Evolutionary conservation across 2,329 filamentous ascomycete genomes (phyloP), one percentile per base, ranked within the genome.

Genomic region (Pseudopyricularia cyperi): DNA sequence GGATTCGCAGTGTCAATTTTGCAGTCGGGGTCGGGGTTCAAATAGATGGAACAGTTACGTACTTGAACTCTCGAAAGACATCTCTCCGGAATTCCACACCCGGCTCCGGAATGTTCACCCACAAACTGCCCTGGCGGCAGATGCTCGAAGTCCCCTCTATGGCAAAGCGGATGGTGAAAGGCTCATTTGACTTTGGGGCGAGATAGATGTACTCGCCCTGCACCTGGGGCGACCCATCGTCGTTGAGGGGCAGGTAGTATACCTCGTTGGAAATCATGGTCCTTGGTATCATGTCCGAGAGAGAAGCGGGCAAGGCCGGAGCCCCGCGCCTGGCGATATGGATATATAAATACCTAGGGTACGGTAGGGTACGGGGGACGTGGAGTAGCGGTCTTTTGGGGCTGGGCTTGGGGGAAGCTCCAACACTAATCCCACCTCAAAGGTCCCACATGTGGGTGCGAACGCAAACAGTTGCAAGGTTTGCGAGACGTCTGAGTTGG

Each of bases 61-160:
- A 96, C 91, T 88, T 91, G 77, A 86, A 94, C 70, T 95, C 85
- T 61, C 82, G 81, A 67, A 95, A 98, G 33, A 77, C 76, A 61
- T 85, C 76, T 59, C 93, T 83, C 57, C 81, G 77, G 64, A 97
- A 98, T 44, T 81, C 71, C 49, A 80, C 72, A 54, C 84, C 89
- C 60, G 83, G 75, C 55, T 84, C 79, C 7, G 93, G 93, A 55
- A 97, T 87, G 67, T 98, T 98, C 62, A 95, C 85, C 91, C 93
- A 98, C 56, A 98, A 76, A 64, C 87, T 96, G 54, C 94, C 93
- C 69, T 95, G 77, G 59, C 89, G 82, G 68, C 90, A 96, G 73
- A 98, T 93, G 56, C 91, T 95, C 65, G 91, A 95, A 53, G 89
- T 91, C 56, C 93, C 90, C 68, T 96, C 87, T 60, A 96, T 91